Evolutionary conservation across 495 filamentous ascomycete genomes (phyloP).

Genomic region (Neurospora sp.): DNA sequence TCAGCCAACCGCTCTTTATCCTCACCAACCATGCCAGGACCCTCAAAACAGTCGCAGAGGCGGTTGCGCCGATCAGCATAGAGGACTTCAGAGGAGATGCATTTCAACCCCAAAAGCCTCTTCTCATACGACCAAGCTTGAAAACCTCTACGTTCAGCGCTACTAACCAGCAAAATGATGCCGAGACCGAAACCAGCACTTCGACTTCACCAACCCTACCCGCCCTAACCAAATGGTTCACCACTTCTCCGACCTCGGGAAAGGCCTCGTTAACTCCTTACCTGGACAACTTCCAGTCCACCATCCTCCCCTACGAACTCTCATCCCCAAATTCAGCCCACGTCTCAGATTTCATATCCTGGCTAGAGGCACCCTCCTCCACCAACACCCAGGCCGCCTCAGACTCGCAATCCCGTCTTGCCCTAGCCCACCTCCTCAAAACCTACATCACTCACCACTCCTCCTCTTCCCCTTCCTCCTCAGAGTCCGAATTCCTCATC

Average conservation of each 20-base stretch:
- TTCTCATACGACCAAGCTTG: not conserved
- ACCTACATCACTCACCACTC: not conserved
- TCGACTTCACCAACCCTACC: not conserved
- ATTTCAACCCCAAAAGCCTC: slow-evolving; percentile 1
- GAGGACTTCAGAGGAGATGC: not conserved
- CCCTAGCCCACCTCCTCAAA: not conserved
- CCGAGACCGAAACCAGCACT: not conserved
- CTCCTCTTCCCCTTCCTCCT: not conserved
- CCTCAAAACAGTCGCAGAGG: not conserved
- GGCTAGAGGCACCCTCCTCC: not conserved
- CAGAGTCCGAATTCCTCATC: slow-evolving; percentile 15
- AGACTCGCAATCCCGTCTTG: not conserved
- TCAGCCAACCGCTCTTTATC: not conserved
- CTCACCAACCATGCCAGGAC: not conserved
- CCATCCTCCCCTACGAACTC: slow-evolving; percentile 1
- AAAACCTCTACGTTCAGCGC: not conserved
- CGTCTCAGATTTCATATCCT: not conserved
- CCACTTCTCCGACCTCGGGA: not conserved
- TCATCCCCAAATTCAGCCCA: not conserved
- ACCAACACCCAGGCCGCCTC: not conserved
- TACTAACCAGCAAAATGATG: not conserved
- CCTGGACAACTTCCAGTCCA: not conserved
- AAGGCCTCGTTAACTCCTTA: not conserved
- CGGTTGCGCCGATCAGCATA: not conserved
- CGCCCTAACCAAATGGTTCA: slow-evolving; percentile 5